A percentile compares a stretch with the other conserved stretches of the same genome.
Evolutionary conservation across 2,329 filamentous ascomycete genomes (phyloP).

Genomic region (Arthrobotrys megalospora): DNA sequence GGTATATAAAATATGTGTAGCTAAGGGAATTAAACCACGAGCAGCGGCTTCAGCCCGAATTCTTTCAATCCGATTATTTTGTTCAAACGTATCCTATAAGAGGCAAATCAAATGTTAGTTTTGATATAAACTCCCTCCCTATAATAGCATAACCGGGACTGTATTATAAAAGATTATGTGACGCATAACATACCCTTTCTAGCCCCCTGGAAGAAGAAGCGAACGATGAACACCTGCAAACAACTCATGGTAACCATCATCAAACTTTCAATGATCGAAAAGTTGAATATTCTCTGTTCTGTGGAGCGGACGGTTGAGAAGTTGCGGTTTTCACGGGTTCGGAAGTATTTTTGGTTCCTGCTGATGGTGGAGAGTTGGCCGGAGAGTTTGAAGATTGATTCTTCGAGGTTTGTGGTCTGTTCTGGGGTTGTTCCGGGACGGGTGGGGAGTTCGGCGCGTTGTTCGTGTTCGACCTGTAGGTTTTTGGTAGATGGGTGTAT

Average conservation of each 20-base stretch:
- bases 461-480: slow-evolving; percentile 88
- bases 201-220: slow-evolving; percentile 94
- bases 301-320: slow-evolving; percentile 98
- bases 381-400: slow-evolving; percentile 95
- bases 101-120: slow-evolving; percentile 1
- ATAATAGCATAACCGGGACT: too few species aligned
- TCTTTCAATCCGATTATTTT: not conserved
- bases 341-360: slow-evolving; percentile 99
- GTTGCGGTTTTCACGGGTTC: slow-evolving; percentile 97
- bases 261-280: slow-evolving; percentile 90
- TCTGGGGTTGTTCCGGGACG: slow-evolving; percentile 91
- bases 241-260: slow-evolving; percentile 96
- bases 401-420: slow-evolving; percentile 88
- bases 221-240: slow-evolving; percentile 95
- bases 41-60: not conserved
- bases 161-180: too few species aligned
- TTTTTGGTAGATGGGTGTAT: not conserved
- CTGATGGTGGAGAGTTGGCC: slow-evolving; percentile 93
- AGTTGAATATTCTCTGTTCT: slow-evolving; percentile 95
- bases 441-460: slow-evolving; percentile 83
- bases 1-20: not conserved
- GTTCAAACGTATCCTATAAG: slow-evolving; percentile 56
- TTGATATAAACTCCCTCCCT: too few species aligned
- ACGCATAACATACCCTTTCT: slow-evolving; percentile 61
- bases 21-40: not conserved